These are phyloP conservation scores for Wickerhamiella siamensis DNA, from an alignment of 805 yeast genomes.

Conservation along the genomic window DNA sequence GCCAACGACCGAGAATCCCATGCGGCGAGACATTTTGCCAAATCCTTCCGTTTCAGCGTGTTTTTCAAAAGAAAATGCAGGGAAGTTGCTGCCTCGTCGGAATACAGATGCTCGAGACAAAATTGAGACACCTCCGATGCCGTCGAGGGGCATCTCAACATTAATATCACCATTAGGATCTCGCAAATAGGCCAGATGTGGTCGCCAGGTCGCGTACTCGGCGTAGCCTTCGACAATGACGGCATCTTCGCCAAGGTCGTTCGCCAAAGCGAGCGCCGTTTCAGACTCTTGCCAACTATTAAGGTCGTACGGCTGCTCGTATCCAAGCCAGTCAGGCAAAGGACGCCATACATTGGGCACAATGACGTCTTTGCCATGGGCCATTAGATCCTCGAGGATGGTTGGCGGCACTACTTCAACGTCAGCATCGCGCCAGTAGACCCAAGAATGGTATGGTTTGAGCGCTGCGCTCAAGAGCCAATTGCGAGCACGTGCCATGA, in stretches of 20 bases:
- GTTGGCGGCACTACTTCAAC: slow-evolving; percentile 86
- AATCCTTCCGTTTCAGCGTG: slow-evolving; percentile 98
- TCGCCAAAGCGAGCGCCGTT: slow-evolving; percentile 38
- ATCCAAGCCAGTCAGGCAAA: slow-evolving; percentile 76
- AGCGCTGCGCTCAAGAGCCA: slow-evolving; percentile 84
- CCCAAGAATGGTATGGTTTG: slow-evolving; percentile 91
- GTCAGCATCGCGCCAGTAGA: slow-evolving; percentile 97
- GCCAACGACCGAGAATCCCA: slow-evolving; percentile 82
- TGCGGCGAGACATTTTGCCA: slow-evolving; percentile 75
- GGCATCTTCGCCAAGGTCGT: slow-evolving; percentile 70
- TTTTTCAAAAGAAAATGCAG: slow-evolving; percentile 88
- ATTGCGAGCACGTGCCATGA: slow-evolving; percentile 93
- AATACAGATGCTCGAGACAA: slow-evolving; percentile 77
- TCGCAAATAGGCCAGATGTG: slow-evolving; percentile 85
- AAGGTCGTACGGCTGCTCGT: slow-evolving; percentile 88
- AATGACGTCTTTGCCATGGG: slow-evolving; percentile 78
- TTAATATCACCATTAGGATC: slow-evolving; percentile 93
- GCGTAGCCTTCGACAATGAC: slow-evolving; percentile 96
- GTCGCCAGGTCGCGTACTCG: slow-evolving; percentile 96
- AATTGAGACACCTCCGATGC: slow-evolving; percentile 95
- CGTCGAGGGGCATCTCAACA: slow-evolving; percentile 85
- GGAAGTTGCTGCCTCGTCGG: slow-evolving; percentile 81
- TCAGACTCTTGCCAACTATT: slow-evolving; percentile 93
- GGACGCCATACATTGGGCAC: slow-evolving; percentile 99
- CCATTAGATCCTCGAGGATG: slow-evolving; percentile 84